phyloP scores from a whole-genome alignment of 305 asterid species.

The Andrographis paniculata region DNA sequence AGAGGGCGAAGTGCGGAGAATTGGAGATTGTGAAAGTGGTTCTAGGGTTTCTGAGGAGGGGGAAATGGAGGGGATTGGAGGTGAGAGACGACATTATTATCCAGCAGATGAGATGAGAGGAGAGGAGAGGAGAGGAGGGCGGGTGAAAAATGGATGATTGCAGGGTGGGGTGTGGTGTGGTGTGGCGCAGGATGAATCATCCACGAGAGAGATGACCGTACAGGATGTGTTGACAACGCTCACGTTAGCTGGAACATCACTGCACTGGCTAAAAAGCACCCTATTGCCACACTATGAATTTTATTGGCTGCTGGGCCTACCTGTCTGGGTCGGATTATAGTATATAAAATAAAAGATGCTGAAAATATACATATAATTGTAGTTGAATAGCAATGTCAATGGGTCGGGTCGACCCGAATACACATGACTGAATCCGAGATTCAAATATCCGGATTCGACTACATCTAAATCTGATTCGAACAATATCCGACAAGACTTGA shows the following conservation, averaged over 20 bases:
- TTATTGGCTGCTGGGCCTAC: too few relatives aligned
- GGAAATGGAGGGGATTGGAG: conserved; percentile 28
- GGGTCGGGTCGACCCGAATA: too few relatives aligned
- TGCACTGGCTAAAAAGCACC: neutral
- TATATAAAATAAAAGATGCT: too few relatives aligned
- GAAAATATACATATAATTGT: too few relatives aligned
- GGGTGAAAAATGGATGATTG: neutral
- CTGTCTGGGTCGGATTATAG: too few relatives aligned
- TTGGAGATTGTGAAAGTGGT: conserved; percentile 14
- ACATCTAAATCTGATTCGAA: too few relatives aligned
- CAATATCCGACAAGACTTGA: too few relatives aligned
- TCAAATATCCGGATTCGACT: too few relatives aligned
- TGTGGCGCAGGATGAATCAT: neutral
- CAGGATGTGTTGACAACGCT: neutral
- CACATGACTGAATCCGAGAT: too few relatives aligned
- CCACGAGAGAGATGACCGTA: conserved; percentile 2
- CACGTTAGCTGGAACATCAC: neutral
- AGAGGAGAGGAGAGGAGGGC: neutral
- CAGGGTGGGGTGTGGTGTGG: too few relatives aligned
- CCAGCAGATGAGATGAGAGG: neutral
- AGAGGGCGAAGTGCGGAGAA: conserved; percentile 16
- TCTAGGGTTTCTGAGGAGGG: conserved; percentile 31
- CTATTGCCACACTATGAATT: neutral
- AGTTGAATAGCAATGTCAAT: too few relatives aligned
- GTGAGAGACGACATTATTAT: conserved; percentile 33